Evolutionary conservation across 2,329 filamentous ascomycete genomes (phyloP), one percentile per base, ranked within the genome.

Genomic region (Kalaharituber pfeilii): DNA sequence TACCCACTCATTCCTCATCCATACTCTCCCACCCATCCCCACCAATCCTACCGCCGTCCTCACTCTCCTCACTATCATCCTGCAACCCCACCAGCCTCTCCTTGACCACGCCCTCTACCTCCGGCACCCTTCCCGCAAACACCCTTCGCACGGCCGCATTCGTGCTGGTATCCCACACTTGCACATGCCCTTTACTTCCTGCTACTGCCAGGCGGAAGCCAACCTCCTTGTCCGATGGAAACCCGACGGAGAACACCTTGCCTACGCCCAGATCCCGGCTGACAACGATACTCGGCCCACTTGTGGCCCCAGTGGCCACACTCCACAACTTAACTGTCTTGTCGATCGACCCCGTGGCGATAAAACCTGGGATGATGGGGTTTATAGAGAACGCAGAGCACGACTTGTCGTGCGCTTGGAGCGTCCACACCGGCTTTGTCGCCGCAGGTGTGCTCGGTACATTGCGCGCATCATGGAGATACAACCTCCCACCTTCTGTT

Each of bases 261-360:
- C 91, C 91, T 18, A 98, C 85, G 53, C 93, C 91, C 47, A 96
- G 73, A 68, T 96, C 89, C 62, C 91, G 81, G 25, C 85, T 84
- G 4, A 93, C 85, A 1, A 98, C 86, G 78, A 98, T 84, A 57
- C 80, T 84, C 1, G 91, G 91, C 1, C 86, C 87, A 5, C 53
- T 57, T 8, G 26, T 27, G 15, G 20, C n/a, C 36, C 57, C 56
- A 39, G 78, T 77, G 62, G 82, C 77, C 55, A 95, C 80, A 69
- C 94, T 94, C 91, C 91, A 98, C 55, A 98, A 75, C 75, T 98
- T 98, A 63, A 96, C 87, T 5, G 83, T 85, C 73, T 86, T 89
- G 73, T 98, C 91, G 13, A 85, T 88, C 1, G 87, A 94, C 2
- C 88, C 91, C 0, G 91, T 96, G 13, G 80, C 91, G 69, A 98